phyloP scores from a whole-genome alignment of 768 basidiomycete genomes.

The Pholiota molesta region DNA sequence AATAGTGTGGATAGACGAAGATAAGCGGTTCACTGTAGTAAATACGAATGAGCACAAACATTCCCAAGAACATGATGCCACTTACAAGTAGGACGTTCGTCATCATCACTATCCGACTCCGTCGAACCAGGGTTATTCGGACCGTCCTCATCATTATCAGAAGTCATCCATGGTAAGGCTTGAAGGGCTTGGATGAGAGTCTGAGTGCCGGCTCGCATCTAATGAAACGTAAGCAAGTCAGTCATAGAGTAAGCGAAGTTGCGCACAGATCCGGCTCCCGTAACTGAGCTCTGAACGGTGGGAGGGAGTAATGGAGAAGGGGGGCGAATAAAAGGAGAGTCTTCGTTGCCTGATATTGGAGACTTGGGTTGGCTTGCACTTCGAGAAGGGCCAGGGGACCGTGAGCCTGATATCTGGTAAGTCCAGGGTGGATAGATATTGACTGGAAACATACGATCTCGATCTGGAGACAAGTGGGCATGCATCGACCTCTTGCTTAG shows the following conservation, averaged over 20 bases:
- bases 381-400: conserved; percentile 6
- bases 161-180: conserved; percentile 77
- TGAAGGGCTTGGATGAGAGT: conserved; percentile 89
- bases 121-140: conserved; percentile 42
- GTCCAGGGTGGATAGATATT: not conserved
- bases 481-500: conserved; percentile 54
- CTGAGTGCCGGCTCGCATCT: conserved; percentile 90
- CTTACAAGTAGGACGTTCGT: conserved; percentile 50
- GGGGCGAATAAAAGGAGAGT: conserved; percentile 69
- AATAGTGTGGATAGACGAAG: conserved; percentile 89
- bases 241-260: not conserved
- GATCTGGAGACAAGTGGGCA: conserved; percentile 41
- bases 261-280: conserved; percentile 69
- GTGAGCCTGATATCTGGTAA: conserved; percentile 11
- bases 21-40: conserved; percentile 48
- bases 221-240: conserved; percentile 20
- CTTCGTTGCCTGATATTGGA: conserved; percentile 27
- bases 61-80: not conserved
- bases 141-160: conserved; percentile 71
- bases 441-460: conserved; percentile 25
- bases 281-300: conserved; percentile 50
- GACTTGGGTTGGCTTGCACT: not conserved
- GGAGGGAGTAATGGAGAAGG: conserved; percentile 66
- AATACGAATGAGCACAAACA: conserved; percentile 3
- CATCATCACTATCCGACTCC: conserved; percentile 71